Evolutionary conservation across 306 rosid species (phyloP), one percentile per base, ranked within the genome.

Genomic region (Mucuna pruriens): DNA sequence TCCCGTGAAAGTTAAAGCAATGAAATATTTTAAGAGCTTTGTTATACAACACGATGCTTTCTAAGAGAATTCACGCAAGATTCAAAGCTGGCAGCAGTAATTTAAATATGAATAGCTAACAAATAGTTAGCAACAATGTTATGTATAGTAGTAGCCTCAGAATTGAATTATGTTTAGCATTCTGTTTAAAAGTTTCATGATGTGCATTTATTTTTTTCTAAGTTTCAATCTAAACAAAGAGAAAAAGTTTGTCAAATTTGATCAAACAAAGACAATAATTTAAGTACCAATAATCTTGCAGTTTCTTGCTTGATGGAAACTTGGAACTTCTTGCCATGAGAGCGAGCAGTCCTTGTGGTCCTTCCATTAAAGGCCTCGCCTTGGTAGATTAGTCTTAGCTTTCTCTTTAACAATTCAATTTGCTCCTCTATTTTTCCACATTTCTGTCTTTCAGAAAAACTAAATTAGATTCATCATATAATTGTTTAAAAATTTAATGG

Each of bases 241-340:
- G 0, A 2, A 13, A 54, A 33, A 2, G 15, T 16, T 6, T 29
- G 7, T 10, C 2, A 54, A 22, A 65, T 45, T 16, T 16, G 42
- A 23, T 42, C 6, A 44, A 46, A 51, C 4, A n/a, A 75, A 55
- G 31, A 26, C 2, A 64, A 34, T 23, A 6, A 75, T 66, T 76
- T 1, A 72, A 78, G 51, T 94, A 95, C 98, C 97, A 95, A 86
- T 82, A 93, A 66, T 73, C 99, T 86, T 77, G 98, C 94, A 4
- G 94, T 91, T 84, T 95, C 98, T 93, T 90, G 90, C 89, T 90
- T 95, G 82, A 95, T 79, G 33, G 99, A 88, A 85, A 95, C 98
- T 78, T 91, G 97, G 63, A 93, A 93, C 77, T 95, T 95, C 87
- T 83, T 91, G 74, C 99, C 97, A 62, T 89, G 98, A 83, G 99